Conservation (phyloP, 441 rosid species). For the Adansonia rubrostipa region DNA sequence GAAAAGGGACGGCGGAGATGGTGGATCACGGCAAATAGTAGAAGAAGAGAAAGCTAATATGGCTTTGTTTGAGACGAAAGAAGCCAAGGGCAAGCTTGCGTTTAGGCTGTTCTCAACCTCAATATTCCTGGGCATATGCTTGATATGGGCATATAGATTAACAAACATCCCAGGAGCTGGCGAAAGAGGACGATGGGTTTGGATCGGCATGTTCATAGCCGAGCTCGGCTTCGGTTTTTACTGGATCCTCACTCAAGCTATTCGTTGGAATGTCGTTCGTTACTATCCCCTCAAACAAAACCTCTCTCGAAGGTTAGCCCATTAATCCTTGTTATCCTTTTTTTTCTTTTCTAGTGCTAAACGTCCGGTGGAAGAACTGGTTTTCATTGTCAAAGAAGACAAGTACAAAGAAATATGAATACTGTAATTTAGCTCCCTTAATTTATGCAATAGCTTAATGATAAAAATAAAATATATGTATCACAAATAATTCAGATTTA, state of each 20-base stretch:
- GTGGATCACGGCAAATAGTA: background rate
- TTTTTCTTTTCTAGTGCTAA: background rate
- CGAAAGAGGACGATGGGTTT: constrained; percentile 27
- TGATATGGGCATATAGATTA: constrained; percentile 38
- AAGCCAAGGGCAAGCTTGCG: constrained; percentile 32
- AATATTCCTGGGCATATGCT: constrained; percentile 36
- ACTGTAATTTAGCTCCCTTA: no score
- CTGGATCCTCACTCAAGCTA: constrained; percentile 47
- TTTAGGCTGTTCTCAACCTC: constrained; percentile 36
- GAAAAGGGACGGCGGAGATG: background rate
- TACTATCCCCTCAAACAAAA: constrained; percentile 43
- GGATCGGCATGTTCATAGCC: constrained; percentile 40
- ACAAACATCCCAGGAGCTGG: constrained; percentile 26
- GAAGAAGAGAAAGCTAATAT: background rate
- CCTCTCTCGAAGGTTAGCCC: constrained; percentile 40
- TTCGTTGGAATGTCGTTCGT: constrained; percentile 47
- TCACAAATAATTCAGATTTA: no score
- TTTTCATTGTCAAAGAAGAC: background rate
- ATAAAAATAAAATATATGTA: no score
- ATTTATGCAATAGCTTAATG: no score
- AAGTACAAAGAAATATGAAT: no score
- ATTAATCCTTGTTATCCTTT: no score
- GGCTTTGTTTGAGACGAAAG: constrained; percentile 36
- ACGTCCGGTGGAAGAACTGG: background rate
- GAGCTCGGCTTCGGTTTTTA: constrained; percentile 45